A percentile compares a stretch with the other conserved stretches of the same genome.
Conservation (phyloP, 2,329 filamentous ascomycete genomes). For the Drechmeria coniospora region DNA sequence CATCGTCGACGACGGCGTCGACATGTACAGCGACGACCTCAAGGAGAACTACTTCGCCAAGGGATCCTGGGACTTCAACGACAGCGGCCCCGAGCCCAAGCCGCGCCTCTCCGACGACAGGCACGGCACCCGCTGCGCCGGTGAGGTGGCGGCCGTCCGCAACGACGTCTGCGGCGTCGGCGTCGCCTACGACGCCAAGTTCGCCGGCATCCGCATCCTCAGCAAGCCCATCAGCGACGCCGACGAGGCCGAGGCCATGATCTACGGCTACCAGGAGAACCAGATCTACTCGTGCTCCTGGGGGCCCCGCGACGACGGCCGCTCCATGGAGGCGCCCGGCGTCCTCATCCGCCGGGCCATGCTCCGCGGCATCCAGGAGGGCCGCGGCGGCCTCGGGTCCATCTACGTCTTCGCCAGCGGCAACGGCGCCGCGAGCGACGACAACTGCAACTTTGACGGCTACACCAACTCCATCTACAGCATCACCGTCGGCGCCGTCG, state of each 20-base stretch:
- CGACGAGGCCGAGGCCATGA: conserved; percentile 84
- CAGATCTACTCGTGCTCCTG: conserved; percentile 98
- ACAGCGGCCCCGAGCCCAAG: conserved; percentile 60
- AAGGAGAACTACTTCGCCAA: conserved; percentile 86
- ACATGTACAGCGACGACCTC: conserved; percentile 88
- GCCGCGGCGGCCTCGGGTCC: conserved; percentile 67
- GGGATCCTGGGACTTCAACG: conserved; percentile 95
- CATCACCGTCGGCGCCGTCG: conserved; percentile 88
- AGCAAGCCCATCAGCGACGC: conserved; percentile 81
- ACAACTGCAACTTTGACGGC: conserved; percentile 98
- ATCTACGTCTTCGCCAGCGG: conserved; percentile 93
- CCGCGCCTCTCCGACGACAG: conserved; percentile 73
- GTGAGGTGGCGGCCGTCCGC: conserved; percentile 80
- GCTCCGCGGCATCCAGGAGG: conserved; percentile 81
- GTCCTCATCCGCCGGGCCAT: conserved; percentile 81
- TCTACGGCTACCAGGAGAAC: conserved; percentile 81
- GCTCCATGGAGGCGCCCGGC: conserved; percentile 85
- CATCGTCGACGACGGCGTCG: conserved; percentile 89
- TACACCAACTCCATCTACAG: conserved; percentile 99
- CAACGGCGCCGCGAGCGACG: conserved; percentile 72
- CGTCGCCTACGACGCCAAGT: conserved; percentile 80
- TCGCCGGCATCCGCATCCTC: conserved; percentile 84
- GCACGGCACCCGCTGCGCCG: conserved; percentile 88
- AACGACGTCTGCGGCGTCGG: conserved; percentile 94
- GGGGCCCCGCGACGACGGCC: conserved; percentile 88